Base-by-base conservation (phyloP, 2,329 filamentous ascomycete species). In the Verticillium isaacii region DNA sequence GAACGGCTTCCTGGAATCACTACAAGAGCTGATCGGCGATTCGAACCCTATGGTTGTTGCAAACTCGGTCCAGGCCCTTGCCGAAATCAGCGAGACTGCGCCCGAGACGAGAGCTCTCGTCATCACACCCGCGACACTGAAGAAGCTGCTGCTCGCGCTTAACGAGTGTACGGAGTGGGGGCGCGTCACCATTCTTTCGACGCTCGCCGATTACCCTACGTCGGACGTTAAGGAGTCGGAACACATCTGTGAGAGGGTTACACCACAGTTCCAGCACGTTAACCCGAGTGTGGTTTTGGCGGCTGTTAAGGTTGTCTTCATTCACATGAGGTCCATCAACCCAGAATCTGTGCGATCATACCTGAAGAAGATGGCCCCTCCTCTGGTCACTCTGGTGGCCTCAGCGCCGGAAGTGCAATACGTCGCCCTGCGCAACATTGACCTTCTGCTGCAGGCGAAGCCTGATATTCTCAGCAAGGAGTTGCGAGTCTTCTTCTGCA, bases 131-230 rank as follows among this genome's bases (percentile, higher is more conserved):
- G 83, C 87, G 63, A 94, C 89, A 3, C 80, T 99, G 66, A 97
- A 97, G 82, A 99, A 98, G 79, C 87, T 99, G 77, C 81, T 99
- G 56, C 91, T 98, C 87, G 95, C 95, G 0, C 80, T 99, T 68
- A 98, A 97, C 71, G 95, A 99, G 75, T 99, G 95, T 73, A 99
- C 95, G 0, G 95, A 99, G 79, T 99, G 95, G 95, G 95, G 95
- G 17, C 83, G 95, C 67, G 93, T 99, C 36, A 98, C 93, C 1
- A 96, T 99, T 62, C 79, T 99, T 65, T 90, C 90, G 12, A 96
- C 92, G 0, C 77, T 99, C 66, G 93, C 95, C 52, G 89, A 96
- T 71, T 98, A 98, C 77, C 88, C 87, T 67, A 88, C 94, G 0
- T 73, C 81, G n/a, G 94, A 98, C 73, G 83, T 93, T 64, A 98